Percentiles rank a stretch among this genome's conserved stretches.
phyloP scores from a whole-genome alignment of 495 filamentous ascomycete genomes.

The Hypoxylon crocopeplum region DNA sequence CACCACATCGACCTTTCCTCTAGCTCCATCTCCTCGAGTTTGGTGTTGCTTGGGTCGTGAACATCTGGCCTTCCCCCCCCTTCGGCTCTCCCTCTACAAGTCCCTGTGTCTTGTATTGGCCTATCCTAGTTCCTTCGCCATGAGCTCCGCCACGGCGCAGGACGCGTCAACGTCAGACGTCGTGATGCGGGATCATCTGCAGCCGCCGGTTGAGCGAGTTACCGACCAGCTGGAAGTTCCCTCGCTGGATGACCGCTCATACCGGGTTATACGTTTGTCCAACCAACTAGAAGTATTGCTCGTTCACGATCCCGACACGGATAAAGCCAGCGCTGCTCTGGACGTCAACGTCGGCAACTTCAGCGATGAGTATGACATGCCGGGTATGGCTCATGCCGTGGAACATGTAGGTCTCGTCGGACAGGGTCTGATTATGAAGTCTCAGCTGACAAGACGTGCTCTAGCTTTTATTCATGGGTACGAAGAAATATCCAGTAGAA shows the following conservation, averaged over 20 bases:
- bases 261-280: slow-evolving; percentile 82
- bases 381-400: slow-evolving; percentile 91
- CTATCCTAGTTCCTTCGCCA: slow-evolving; percentile 16
- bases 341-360: slow-evolving; percentile 97
- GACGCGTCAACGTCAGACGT: slow-evolving; percentile 7
- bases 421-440: background rate
- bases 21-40: slow-evolving; percentile 9
- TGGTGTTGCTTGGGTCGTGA: slow-evolving; percentile 3
- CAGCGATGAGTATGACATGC: slow-evolving; percentile 88
- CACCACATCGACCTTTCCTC: slow-evolving; percentile 22
- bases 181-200: slow-evolving; percentile 39
- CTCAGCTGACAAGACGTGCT: slow-evolving; percentile 32
- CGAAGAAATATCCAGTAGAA: slow-evolving; percentile 95
- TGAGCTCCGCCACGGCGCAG: slow-evolving; percentile 32
- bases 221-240: slow-evolving; percentile 86
- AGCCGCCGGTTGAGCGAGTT: slow-evolving; percentile 66
- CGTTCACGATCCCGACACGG: slow-evolving; percentile 93
- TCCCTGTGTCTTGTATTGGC: slow-evolving; percentile 7
- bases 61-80: slow-evolving; percentile 1
- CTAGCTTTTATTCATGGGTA: slow-evolving; percentile 97
- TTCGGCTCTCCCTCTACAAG: slow-evolving; percentile 7
- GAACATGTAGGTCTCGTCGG: slow-evolving; percentile 61
- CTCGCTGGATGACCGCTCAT: slow-evolving; percentile 84
- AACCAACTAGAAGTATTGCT: slow-evolving; percentile 94
- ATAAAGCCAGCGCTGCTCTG: slow-evolving; percentile 94